Evolutionary conservation across 148 eudicot genomes (phyloP), one percentile per base, ranked within the genome.

Genomic region (Vaccinium macrocarpon): DNA sequence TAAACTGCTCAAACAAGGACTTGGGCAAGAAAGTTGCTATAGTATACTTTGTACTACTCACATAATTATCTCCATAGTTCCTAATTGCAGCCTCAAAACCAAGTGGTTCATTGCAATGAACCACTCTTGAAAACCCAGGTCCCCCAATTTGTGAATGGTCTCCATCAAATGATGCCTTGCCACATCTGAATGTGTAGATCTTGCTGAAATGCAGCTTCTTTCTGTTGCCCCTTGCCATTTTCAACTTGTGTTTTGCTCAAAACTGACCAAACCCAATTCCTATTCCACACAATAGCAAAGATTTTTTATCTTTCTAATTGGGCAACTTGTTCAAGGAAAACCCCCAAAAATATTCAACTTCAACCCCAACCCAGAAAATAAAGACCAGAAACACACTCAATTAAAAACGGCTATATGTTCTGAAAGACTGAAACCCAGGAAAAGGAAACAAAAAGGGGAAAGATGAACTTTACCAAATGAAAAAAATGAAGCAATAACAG

Each of bases 1-100:
- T 92, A 84, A 97, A 97, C 92, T 97, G 99, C 89, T 97, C 99
- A 92, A 92, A 95, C 91, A 97, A 91, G 6, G 98, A 86, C 86
- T 97, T 97, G 8, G 98, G 99, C 9, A 97, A 57, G 87, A 97
- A 97, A 85, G 91, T 91, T 68, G 93, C 91, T 76, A 88, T 64
- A 29, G 93, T 97, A 87, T 97, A 97, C 87, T 94, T 96, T 6
- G 99, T 93, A 4, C 94, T 93, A 59, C 93, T 91, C 57, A 95
- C 99, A 89, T 95, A 93, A 86, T 97, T 97, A 62, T 81, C 86
- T 2, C 89, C 86, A 88, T 95, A 95, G 61, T 87, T 80, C 46
- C 88, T 82, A 38, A 85, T 84, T 77, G 75, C 66, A 16, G 90
- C 76, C 32, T 93, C 94, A 48, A 84, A 86, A 25, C 89, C 62